Percentiles rank a stretch among this genome's conserved stretches.
These are phyloP conservation scores for Friedmanniomyces simplex DNA, from an alignment of 495 filamentous ascomycete genomes.

Conservation along the genomic window DNA sequence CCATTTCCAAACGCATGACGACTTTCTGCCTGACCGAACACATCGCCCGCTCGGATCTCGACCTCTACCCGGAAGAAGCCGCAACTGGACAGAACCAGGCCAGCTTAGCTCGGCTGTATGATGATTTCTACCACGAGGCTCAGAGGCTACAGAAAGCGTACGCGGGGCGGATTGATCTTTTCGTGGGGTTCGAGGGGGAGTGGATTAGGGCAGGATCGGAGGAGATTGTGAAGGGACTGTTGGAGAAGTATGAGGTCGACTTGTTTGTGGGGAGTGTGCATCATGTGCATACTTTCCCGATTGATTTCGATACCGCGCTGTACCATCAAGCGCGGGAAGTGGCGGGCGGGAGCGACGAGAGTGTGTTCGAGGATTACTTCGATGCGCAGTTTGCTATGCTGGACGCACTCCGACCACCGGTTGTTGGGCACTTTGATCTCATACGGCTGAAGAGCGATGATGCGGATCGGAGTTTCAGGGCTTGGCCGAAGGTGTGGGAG, in stretches of 20 bases:
- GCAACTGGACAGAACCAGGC: slow-evolving; percentile 32
- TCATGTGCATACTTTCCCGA: slow-evolving; percentile 74
- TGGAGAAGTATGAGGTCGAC: slow-evolving; percentile 56
- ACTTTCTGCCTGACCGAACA: slow-evolving; percentile 92
- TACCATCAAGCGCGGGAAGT: slow-evolving; percentile 53
- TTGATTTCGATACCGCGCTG: slow-evolving; percentile 66
- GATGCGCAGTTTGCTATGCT: slow-evolving; percentile 81
- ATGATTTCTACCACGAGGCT: slow-evolving; percentile 62
- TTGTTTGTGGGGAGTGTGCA: slow-evolving; percentile 88
- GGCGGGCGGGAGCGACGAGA: slow-evolving; percentile 57
- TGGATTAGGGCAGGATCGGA: slow-evolving; percentile 68
- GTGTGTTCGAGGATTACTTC: slow-evolving; percentile 69
- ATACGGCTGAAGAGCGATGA: slow-evolving; percentile 68
- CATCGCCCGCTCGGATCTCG: slow-evolving; percentile 69
- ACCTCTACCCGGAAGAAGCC: slow-evolving; percentile 83
- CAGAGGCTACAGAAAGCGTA: slow-evolving; percentile 60
- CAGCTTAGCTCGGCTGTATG: slow-evolving; percentile 46
- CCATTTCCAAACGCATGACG: slow-evolving; percentile 67
- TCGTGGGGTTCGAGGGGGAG: slow-evolving; percentile 87
- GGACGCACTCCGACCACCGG: slow-evolving; percentile 53
- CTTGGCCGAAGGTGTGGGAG: slow-evolving; percentile 55
- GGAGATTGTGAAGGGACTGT: slow-evolving; percentile 46
- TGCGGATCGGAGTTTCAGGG: slow-evolving; percentile 46
- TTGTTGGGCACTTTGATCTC: slow-evolving; percentile 91
- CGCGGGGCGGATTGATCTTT: slow-evolving; percentile 57